Evolutionary conservation across 2,329 filamentous ascomycete genomes (phyloP).

Genomic region (Fusarium secorum): DNA sequence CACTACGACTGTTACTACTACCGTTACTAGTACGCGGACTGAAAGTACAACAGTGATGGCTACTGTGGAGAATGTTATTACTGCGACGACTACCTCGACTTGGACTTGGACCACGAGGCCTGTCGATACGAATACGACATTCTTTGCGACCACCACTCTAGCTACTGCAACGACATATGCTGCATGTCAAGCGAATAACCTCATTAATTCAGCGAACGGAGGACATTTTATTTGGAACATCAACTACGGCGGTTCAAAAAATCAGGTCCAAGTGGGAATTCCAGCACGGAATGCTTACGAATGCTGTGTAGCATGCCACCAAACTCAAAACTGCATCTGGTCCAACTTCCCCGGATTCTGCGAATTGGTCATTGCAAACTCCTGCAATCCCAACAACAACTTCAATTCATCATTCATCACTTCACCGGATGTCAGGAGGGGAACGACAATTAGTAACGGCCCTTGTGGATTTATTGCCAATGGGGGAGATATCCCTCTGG

Average conservation of each 20-base stretch:
- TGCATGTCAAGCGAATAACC: not conserved
- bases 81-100: not conserved
- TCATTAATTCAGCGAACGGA: not conserved
- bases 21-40: not conserved
- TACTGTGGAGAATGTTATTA: not conserved
- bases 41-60: not conserved
- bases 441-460: not conserved
- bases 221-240: not conserved
- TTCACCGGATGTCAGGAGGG: not conserved
- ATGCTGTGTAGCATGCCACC: not conserved
- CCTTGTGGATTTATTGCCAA: not conserved
- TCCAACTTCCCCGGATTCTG: not conserved
- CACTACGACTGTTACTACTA: not conserved
- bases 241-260: not conserved
- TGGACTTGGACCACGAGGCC: not conserved
- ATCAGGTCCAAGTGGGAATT: not conserved
- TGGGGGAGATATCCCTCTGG: not conserved
- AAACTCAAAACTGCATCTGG: slow-evolving; percentile 1
- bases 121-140: not conserved
- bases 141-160: not conserved
- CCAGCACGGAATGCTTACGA: not conserved
- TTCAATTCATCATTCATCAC: not conserved
- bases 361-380: not conserved
- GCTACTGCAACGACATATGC: not conserved
- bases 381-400: not conserved